These are phyloP conservation scores for Kluyveromyces wickerhamii DNA, from an alignment of 805 yeast genomes.

Conservation along the genomic window DNA sequence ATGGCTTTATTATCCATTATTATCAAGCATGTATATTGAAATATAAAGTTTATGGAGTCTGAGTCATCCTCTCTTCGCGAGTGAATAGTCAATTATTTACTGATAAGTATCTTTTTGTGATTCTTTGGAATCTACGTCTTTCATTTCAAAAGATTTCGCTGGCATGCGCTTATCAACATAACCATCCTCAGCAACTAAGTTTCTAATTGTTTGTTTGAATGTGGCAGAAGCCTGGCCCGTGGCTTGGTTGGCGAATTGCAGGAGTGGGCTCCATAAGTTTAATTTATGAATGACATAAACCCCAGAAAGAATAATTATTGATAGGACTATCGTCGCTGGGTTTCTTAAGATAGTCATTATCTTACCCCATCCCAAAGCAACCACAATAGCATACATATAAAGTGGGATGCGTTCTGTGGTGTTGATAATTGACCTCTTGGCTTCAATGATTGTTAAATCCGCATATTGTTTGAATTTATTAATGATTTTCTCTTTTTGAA, in stretches of 20 bases:
- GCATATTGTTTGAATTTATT: slow-evolving; percentile 63
- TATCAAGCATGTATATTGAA: no score
- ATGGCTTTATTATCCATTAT: no score
- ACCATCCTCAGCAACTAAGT: slow-evolving; percentile 47
- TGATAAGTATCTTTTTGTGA: no score
- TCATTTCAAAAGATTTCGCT: slow-evolving; percentile 27
- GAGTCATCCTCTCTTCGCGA: no score
- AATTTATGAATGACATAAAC: slow-evolving; percentile 65
- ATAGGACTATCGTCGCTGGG: slow-evolving; percentile 61
- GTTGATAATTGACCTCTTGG: slow-evolving; percentile 77
- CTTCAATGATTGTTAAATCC: slow-evolving; percentile 75
- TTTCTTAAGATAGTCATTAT: slow-evolving; percentile 79
- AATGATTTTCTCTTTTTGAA: slow-evolving; percentile 49
- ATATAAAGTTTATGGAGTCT: no score
- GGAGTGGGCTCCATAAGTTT: slow-evolving; percentile 71
- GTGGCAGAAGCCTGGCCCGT: slow-evolving; percentile 48
- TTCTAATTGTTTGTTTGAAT: slow-evolving; percentile 50
- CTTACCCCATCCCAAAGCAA: slow-evolving; percentile 92
- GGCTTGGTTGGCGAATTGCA: slow-evolving; percentile 49
- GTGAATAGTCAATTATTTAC: no score
- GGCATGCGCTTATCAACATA: slow-evolving; percentile 13
- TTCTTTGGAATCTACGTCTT: slow-evolving; percentile 9
- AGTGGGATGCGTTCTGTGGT: slow-evolving; percentile 75
- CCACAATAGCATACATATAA: slow-evolving; percentile 64
- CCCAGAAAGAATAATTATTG: slow-evolving; percentile 30